phyloP scores from a whole-genome alignment of 768 basidiomycete species.

The Collybia nuda region DNA sequence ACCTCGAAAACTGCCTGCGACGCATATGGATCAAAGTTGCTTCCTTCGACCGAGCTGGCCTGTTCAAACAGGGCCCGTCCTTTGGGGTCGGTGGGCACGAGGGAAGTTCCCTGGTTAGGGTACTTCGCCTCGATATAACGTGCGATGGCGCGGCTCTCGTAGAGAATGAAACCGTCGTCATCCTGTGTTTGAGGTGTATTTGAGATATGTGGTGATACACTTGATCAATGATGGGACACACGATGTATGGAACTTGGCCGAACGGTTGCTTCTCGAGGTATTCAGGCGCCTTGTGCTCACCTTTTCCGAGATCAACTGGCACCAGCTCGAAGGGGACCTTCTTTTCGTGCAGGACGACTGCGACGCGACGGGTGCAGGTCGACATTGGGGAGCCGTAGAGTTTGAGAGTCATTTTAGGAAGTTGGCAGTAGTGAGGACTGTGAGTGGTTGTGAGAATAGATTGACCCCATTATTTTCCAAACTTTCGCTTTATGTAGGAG shows the following conservation, averaged over 20 bases:
- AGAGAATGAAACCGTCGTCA: slow-evolving; percentile 42
- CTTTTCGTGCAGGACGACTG: slow-evolving; percentile 11
- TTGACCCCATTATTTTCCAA: no score
- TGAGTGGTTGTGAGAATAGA: no score
- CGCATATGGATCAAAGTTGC: slow-evolving; percentile 41
- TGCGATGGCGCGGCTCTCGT: slow-evolving; percentile 52
- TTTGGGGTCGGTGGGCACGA: slow-evolving; percentile 40
- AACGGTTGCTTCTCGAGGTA: slow-evolving; percentile 11
- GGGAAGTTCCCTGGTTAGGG: slow-evolving; percentile 35
- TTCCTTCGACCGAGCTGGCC: slow-evolving; percentile 41
- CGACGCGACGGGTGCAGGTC: slow-evolving; percentile 13
- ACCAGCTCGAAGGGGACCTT: slow-evolving; percentile 15
- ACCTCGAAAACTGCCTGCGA: slow-evolving; percentile 36
- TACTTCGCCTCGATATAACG: slow-evolving; percentile 54
- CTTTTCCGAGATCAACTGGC: slow-evolving; percentile 5
- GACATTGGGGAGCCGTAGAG: slow-evolving; percentile 11
- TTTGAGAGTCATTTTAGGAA: slow-evolving; percentile 10
- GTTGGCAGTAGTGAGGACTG: no score
- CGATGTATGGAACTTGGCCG: slow-evolving; percentile 13
- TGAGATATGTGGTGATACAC: no score
- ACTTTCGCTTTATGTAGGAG: no score
- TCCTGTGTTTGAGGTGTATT: slow-evolving; percentile 3
- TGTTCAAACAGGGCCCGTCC: slow-evolving; percentile 35
- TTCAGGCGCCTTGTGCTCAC: slow-evolving; percentile 8
- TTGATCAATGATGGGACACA: background rate